Base-by-base conservation (phyloP, 2,329 filamentous ascomycete species). In the Fusarium irregulare region DNA sequence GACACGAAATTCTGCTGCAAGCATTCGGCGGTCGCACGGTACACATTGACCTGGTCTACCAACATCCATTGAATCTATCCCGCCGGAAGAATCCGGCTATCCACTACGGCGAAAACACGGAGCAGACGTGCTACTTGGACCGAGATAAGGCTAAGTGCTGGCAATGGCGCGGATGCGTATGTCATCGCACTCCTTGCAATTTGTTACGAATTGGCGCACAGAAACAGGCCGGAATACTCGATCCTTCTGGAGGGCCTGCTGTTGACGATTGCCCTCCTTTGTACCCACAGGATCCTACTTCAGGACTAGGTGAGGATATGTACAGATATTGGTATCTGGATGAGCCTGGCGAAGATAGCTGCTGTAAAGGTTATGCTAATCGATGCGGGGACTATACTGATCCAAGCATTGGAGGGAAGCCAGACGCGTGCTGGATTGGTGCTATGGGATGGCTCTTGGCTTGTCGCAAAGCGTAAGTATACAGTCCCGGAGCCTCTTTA, bases 341-440 rank as follows among this genome's bases (percentile, higher is more conserved):
- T 0, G 42, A 45, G 7, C 42, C 42, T 4, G 42, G 42, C 10
- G 20, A 45, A 0, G 42, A 45, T 7, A 8, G 1, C 6, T 45
- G 42, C 42, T n/a, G 16, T 23, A 7, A n/a, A 13, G 42, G 42
- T 13, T 45, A 45, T 45, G 42, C 42, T 12, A 8, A 0, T 27
- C 21, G 23, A 12, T 45, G 23, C 10, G 23, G 14, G 4, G 42
- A n/a, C 2, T 9, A 45, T 27, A 7, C 2, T n/a, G 0, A 1
- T 11, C 16, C 34, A 3, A n/a, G 0, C 0, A 0, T 37, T 0
- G 3, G 4, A 12, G 42, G 25, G 0, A 23, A 0, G 20, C 13
- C 4, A 16, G 41, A 4, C 41, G 3, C 41, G 0, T 44, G 41
- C 41, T 44, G 8, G 41, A 44, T 44, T 4, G 41, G 20, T 2